Evolutionary conservation across 305 asterid genomes (phyloP), one percentile per base, ranked within the genome.

Genomic region (Fraxinus xanthoxyloides): DNA sequence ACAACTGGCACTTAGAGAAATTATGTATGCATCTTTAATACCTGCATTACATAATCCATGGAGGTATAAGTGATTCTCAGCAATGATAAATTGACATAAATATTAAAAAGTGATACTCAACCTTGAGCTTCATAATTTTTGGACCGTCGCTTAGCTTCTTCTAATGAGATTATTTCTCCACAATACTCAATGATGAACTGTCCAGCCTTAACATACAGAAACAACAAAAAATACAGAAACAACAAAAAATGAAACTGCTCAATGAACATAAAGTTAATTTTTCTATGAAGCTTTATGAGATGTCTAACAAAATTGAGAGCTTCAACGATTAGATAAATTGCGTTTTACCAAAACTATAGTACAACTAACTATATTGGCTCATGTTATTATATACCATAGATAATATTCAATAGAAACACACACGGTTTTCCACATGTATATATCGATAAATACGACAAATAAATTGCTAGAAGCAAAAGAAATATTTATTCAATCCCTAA

Each of bases 131-230:
- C 97, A 86, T 94, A 93, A 82, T 82, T 82, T 75, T 95, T 91
- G 77, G 97, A 90, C 80, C 98, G 88, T 77, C 38, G 84, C 63
- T 82, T 87, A 80, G 99, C 97, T 83, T 88, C 93, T 78, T 92
- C 93, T 28, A 91, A 89, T 82, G 97, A 92, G 88, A 95, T 92
- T 70, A 94, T 91, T 88, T 95, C 99, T 88, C 99, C 97, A 17
- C 97, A 92, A 72, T 95, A 95, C 85, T 95, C 99, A 54, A 92
- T 95, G 82, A 95, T 88, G 84, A 92, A 95, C 78, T 86, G 91
- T 79, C 98, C 98, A 84, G 94, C 97, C 99, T 95, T 87, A 73
- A 82, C 83, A 84, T 70, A 61, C 61, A 79, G 73, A 67, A 63
- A 23, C 32, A 63, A 23, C 36, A 82, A 61, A 56, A 34, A 77